Evolutionary conservation across 2,329 filamentous ascomycete species (phyloP), one percentile per base, ranked within the genome.

Genomic region (Madurella fahalii): DNA sequence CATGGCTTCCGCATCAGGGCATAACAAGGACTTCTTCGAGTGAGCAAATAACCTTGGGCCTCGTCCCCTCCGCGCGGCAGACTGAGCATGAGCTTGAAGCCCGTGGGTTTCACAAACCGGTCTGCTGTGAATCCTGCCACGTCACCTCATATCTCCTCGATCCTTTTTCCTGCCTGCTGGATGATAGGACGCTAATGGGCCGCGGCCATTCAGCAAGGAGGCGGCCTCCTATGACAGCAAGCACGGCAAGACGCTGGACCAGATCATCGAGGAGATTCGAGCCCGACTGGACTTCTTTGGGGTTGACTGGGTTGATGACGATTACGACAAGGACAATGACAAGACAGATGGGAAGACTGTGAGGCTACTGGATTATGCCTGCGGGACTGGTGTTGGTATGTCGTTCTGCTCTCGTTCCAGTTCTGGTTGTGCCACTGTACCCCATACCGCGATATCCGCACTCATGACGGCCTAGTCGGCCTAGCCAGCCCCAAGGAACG

Each of bases 281-380:
- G 68, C 68, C 4, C 76, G 77, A 32, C 73, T 80, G 5, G 74
- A 78, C 50, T 88, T 87, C 73, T 79, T 89, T 54, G 84, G 82
- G 41, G 77, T 82, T 20, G 74, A 80, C 51, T 84, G 82, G 72
- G 68, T 70, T 43, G 68, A 69, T 16, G 75, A 74, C 4, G 69
- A 69, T 9, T 67, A 71, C 9, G 65, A 67, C 13, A 66, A 68
- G 1, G 65, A 70, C 2, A 72, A 67, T 5, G 61, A 64, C 11
- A 64, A 66, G 9, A 60, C 55, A 62, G 1, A 61, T n/a, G n/a
- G 57, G 46, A 72, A 62, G 64, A 65, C 63, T 53, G 74, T 83
- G 41, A 77, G 78, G 44, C 70, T 90, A 17, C 74, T 91, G 2
- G 88, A 92, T 67, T 92, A 91, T 69, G 88, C 88, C 15, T 91